Base-by-base conservation (phyloP, 306 rosid genomes). In the Styphnolobium japonicum region DNA sequence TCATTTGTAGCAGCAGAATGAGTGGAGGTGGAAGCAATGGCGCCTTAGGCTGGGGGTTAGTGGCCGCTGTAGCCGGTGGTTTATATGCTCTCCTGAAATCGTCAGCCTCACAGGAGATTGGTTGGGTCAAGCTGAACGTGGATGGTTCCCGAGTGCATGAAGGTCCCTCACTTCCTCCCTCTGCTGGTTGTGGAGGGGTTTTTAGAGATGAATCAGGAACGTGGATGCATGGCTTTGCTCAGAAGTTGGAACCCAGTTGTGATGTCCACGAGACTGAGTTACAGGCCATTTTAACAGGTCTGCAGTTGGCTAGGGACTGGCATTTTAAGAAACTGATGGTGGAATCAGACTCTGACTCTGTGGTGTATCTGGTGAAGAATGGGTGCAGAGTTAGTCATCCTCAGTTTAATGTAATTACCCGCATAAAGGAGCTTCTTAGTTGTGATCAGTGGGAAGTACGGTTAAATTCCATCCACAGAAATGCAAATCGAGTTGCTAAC, bases 121-220 rank as follows among this genome's bases (percentile, higher is more conserved):
- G 36, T 23, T 57, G 64, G 64, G 15, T 23, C 16, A 57, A 57
- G 64, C n/a, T 57, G 36, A 57, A 57, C 7, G 64, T 69, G 42
- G 75, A 69, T 10, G 45, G 75, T 16, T 29, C 45, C 0, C 16
- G 6, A 0, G 45, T 46, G 7, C 58, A 8, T 1, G 5, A 12
- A 0, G 3, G n/a, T n/a, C n/a, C n/a, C n/a, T n/a, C n/a, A n/a
- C n/a, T n/a, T n/a, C n/a, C 1, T n/a, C 16, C 11, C 18, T 27
- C 61, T 29, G 27, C 61, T 3, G 75, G 61, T 16, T 69, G 61
- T 16, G 75, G 75, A 4, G 75, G 75, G 18, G 75, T 69, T 69
- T 0, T 69, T 3, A 48, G 75, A 23, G 29, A 48, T 16, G 25
- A 9, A 29, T 48, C 61, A 10, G 75, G 3, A 9, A 5, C 4